These are phyloP conservation scores for Suillus subalutaceus DNA, from an alignment of 768 basidiomycete species.

Conservation along the genomic window DNA sequence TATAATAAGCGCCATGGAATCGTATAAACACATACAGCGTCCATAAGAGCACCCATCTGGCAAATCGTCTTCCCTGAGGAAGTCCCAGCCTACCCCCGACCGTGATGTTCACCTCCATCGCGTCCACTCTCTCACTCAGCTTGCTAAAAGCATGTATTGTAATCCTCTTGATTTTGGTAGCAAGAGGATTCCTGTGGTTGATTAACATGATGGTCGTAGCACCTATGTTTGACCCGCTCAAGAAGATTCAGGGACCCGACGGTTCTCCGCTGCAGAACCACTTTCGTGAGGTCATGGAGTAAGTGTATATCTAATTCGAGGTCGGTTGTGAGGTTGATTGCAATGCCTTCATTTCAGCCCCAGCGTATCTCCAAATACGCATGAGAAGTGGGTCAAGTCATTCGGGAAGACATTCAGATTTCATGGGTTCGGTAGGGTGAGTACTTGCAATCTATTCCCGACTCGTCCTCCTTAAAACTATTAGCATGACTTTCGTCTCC, in stretches of 20 bases:
- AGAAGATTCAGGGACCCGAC: constrained; percentile 50
- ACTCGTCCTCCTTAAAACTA: constrained; percentile 1
- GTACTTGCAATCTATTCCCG: constrained; percentile 1
- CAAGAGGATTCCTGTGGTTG: constrained; percentile 42
- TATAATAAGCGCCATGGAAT: background rate
- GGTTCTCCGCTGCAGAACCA: constrained; percentile 46
- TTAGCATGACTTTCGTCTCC: constrained; percentile 56
- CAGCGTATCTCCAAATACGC: constrained; percentile 39
- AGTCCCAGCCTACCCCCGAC: background rate
- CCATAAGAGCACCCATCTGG: constrained; percentile 7
- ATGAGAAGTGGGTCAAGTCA: constrained; percentile 45
- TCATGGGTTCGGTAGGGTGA: constrained; percentile 56
- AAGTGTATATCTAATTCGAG: constrained; percentile 21
- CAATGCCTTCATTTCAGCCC: constrained; percentile 39
- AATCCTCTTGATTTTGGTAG: constrained; percentile 34
- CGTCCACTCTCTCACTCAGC: constrained; percentile 5
- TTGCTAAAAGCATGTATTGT: constrained; percentile 33
- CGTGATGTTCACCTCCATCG: constrained; percentile 2
- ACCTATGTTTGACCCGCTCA: constrained; percentile 52
- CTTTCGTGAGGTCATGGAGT: constrained; percentile 50
- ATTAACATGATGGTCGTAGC: constrained; percentile 45
- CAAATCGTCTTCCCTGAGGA: background rate
- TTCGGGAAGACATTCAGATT: constrained; percentile 57
- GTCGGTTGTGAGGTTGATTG: background rate
- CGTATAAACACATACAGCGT: background rate